These are phyloP conservation scores for Beauveria sp. DNA, from an alignment of 2,329 filamentous ascomycete species.

Conservation along the genomic window DNA sequence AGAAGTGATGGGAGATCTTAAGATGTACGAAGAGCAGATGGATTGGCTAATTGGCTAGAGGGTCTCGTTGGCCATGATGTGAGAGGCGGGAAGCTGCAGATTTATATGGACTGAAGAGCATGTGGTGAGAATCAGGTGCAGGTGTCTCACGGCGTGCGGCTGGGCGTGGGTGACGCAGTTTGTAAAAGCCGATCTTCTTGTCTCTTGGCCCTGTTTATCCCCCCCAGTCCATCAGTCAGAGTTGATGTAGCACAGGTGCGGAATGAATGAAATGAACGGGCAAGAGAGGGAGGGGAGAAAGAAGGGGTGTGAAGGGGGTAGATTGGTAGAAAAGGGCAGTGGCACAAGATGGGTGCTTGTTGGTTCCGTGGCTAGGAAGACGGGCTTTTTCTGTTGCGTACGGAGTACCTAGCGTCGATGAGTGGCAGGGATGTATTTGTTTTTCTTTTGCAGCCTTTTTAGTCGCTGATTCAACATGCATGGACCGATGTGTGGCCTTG, in stretches of 20 bases:
- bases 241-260: background rate
- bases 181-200: background rate
- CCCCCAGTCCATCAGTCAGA: background rate
- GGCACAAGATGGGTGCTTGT: constrained; percentile 3
- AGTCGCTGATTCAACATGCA: background rate
- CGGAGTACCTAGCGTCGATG: background rate
- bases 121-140: background rate
- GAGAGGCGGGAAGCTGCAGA: background rate
- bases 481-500: background rate
- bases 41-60: background rate
- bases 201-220: background rate
- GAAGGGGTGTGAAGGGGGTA: background rate
- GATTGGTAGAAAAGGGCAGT: background rate
- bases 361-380: background rate
- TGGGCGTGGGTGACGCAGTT: background rate
- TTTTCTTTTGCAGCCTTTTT: background rate
- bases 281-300: background rate
- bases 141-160: background rate
- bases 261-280: background rate
- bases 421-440: background rate
- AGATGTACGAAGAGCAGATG: background rate
- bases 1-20: background rate
- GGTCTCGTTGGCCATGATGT: background rate
- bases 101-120: background rate
- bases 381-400: background rate